Percentiles rank a stretch among this genome's conserved stretches.
Conservation (phyloP, 2,329 filamentous ascomycete species). For the Colletotrichum liaoningense region DNA sequence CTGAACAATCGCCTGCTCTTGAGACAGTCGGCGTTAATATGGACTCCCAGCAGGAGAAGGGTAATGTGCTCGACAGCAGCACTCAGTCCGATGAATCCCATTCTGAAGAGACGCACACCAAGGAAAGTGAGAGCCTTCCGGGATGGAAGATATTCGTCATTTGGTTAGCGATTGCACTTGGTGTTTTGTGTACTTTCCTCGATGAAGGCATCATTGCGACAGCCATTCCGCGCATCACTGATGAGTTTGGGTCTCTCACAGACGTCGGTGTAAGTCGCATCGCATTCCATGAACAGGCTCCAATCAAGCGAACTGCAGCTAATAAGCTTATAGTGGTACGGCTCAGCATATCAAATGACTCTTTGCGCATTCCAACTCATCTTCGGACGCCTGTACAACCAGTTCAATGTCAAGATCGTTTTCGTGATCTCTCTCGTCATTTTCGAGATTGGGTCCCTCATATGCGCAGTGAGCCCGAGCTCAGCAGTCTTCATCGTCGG, state of each 20-base stretch:
- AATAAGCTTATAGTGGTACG: conserved; percentile 42
- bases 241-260: conserved; percentile 50
- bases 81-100: background rate
- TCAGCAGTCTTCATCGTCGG: conserved; percentile 50
- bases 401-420: conserved; percentile 44
- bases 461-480: conserved; percentile 48
- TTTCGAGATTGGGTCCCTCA: conserved; percentile 47
- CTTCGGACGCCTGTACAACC: conserved; percentile 45
- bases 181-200: conserved; percentile 18
- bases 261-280: conserved; percentile 50
- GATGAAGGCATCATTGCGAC: conserved; percentile 48
- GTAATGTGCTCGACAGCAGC: background rate
- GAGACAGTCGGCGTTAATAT: background rate
- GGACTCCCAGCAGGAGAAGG: background rate
- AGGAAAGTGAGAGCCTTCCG: background rate
- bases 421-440: conserved; percentile 43
- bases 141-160: conserved; percentile 16
- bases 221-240: conserved; percentile 47
- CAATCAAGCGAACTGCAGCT: background rate
- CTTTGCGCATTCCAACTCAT: conserved; percentile 41
- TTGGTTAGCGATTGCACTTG: conserved; percentile 17
- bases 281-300: background rate
- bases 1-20: background rate
- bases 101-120: accelerated
- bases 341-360: conserved; percentile 42